These are phyloP conservation scores for Smithsoniella earleae DNA, from an alignment of 163 green algal genomes.

Conservation along the genomic window DNA sequence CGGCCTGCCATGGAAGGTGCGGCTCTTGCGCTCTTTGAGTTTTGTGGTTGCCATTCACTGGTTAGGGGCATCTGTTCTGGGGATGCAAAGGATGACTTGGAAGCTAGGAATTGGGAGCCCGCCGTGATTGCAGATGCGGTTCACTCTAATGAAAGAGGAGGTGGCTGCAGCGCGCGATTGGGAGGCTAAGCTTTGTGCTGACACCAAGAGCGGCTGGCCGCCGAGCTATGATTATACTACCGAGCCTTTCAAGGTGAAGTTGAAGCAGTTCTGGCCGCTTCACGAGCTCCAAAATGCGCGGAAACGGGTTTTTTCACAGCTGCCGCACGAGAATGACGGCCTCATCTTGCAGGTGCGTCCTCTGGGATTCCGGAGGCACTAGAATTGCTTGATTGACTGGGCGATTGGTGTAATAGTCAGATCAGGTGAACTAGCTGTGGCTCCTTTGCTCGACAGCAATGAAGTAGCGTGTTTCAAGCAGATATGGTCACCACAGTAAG, in stretches of 20 bases:
- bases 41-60: too few species aligned
- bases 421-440: too few species aligned
- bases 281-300: constrained; percentile 54
- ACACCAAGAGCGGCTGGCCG: background rate
- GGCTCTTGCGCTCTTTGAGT: background rate
- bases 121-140: constrained; percentile 43
- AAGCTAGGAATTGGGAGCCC: too few species aligned
- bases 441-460: too few species aligned
- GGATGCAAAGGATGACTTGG: too few species aligned
- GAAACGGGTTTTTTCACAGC: constrained; percentile 55
- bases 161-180: constrained; percentile 45
- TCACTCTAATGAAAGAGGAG: constrained; percentile 44
- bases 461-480: too few species aligned
- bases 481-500: too few species aligned
- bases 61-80: too few species aligned
- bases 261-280: constrained; percentile 87
- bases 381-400: too few species aligned
- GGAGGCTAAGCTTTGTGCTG: constrained; percentile 42
- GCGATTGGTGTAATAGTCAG: too few species aligned
- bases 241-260: constrained; percentile 70
- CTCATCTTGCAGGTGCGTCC: constrained; percentile 80
- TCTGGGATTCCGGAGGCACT: too few species aligned
- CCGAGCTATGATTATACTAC: constrained; percentile 50
- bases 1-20: constrained; percentile 49
- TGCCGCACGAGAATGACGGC: constrained; percentile 87